Evolutionary conservation across 1,284 basidiomycete genomes (phyloP).

Genomic region (Leccinum glutinopallens): DNA sequence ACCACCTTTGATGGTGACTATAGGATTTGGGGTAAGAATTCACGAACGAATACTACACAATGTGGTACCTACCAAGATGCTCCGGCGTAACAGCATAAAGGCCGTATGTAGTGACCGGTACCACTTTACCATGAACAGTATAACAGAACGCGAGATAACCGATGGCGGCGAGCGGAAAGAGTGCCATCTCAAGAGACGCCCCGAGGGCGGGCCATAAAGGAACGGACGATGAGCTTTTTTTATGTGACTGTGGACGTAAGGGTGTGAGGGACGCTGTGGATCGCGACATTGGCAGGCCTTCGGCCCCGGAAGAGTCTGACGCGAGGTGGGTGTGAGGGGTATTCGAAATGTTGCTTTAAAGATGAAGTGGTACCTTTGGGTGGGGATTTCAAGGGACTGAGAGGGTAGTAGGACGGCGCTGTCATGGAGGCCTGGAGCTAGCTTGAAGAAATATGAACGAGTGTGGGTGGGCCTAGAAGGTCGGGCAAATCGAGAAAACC

Average conservation of each 20-base stretch:
- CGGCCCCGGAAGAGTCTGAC: neutral
- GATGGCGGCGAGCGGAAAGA: conserved; percentile 31
- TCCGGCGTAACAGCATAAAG: conserved; percentile 19
- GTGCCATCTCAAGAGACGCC: conserved; percentile 20
- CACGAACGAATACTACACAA: neutral
- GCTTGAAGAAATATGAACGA: conserved; percentile 1
- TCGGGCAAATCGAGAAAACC: neutral
- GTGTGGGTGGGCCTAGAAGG: neutral
- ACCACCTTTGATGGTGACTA: conserved; percentile 31
- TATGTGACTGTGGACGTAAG: conserved; percentile 6
- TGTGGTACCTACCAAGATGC: conserved; percentile 24
- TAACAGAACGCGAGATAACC: conserved; percentile 34
- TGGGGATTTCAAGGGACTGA: conserved; percentile 15
- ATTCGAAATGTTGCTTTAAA: neutral
- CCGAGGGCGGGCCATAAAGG: conserved; percentile 14
- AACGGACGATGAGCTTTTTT: neutral
- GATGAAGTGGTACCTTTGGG: conserved; percentile 1
- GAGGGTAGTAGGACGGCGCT: conserved; percentile 25
- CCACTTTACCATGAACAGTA: conserved; percentile 25
- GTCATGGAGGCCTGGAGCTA: conserved; percentile 15
- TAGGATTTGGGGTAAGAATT: neutral
- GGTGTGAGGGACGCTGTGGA: conserved; percentile 16
- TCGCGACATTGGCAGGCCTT: neutral
- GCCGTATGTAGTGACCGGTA: conserved; percentile 30
- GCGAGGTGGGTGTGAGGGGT: neutral